phyloP scores from a whole-genome alignment of 2,329 filamentous ascomycete genomes.

The Hymenoscyphus salicellus region DNA sequence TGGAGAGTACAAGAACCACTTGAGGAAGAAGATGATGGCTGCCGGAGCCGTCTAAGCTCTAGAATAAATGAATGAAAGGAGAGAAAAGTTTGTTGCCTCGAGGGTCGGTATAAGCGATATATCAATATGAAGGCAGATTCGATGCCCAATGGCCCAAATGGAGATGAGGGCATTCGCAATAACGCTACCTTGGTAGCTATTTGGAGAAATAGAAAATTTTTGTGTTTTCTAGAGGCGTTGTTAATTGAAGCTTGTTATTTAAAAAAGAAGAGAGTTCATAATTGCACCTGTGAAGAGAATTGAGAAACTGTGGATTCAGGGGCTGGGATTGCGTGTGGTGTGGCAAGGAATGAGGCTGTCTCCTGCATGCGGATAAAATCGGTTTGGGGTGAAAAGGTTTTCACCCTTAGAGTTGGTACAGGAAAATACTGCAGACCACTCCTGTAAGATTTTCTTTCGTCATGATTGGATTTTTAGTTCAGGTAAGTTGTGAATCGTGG shows the following conservation, averaged over 20 bases:
- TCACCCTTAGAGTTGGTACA: background rate
- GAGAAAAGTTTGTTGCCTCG: conserved; percentile 25
- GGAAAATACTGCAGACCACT: background rate
- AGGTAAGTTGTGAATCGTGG: background rate
- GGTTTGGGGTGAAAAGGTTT: background rate
- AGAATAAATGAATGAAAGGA: background rate
- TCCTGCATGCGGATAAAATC: background rate
- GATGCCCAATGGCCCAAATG: conserved; percentile 17
- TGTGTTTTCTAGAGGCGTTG: conserved; percentile 30
- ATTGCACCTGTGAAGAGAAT: background rate
- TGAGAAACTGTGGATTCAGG: background rate
- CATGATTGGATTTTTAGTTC: background rate
- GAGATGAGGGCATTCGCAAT: conserved; percentile 20
- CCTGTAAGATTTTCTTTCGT: background rate
- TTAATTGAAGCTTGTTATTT: conserved; percentile 11
- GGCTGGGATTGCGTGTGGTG: background rate
- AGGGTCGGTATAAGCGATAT: conserved; percentile 16
- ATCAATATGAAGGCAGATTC: conserved; percentile 19
- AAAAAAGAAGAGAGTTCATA: background rate
- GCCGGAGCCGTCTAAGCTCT: conserved; percentile 74
- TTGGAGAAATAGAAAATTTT: conserved; percentile 29
- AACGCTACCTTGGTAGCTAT: conserved; percentile 15
- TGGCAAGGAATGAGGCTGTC: background rate
- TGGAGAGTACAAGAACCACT: conserved; percentile 94
- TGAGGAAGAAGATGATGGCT: conserved; percentile 97